These are phyloP conservation scores for Leersia perrieri DNA, from an alignment of 176 grass and related monocot species.

Conservation along the genomic window DNA sequence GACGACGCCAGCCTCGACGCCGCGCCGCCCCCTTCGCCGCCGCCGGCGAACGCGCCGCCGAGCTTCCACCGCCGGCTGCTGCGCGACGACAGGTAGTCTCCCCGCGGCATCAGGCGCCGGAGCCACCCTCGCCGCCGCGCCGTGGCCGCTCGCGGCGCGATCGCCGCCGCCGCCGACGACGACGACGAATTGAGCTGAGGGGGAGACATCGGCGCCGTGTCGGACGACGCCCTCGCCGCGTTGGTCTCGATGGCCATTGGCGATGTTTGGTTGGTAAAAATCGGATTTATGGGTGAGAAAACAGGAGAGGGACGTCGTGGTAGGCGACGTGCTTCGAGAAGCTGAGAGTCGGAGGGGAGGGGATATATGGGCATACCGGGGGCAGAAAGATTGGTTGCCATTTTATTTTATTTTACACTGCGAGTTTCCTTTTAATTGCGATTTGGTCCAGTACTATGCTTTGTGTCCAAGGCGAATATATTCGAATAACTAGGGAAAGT, in stretches of 20 bases:
- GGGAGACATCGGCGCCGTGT: conserved; percentile 26
- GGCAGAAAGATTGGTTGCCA: not conserved
- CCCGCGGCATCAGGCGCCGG: conserved; percentile 25
- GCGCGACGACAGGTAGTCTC: conserved; percentile 30
- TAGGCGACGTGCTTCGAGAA: not conserved
- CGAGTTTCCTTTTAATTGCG: not conserved
- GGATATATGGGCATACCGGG: not conserved
- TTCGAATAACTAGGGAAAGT: too few relatives aligned
- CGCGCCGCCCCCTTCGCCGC: not conserved
- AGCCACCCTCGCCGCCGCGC: conserved; percentile 39
- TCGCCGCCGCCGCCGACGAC: not conserved
- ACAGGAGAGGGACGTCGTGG: not conserved
- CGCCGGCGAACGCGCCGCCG: not conserved
- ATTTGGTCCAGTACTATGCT: not conserved
- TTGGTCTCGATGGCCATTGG: conserved; percentile 30
- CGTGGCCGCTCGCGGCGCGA: not conserved
- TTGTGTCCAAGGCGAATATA: conserved; percentile 16
- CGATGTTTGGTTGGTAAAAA: conserved; percentile 11
- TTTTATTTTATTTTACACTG: not conserved
- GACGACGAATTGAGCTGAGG: too few relatives aligned
- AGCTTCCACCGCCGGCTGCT: conserved; percentile 33
- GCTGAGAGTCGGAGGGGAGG: not conserved
- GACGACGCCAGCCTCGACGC: conserved; percentile 42
- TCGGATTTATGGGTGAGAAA: conserved; percentile 12
- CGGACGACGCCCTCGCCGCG: conserved; percentile 10